Percentiles rank a stretch among this genome's conserved stretches.
phyloP scores from a whole-genome alignment of 768 basidiomycete species.

The Chalciporus piperatus region DNA sequence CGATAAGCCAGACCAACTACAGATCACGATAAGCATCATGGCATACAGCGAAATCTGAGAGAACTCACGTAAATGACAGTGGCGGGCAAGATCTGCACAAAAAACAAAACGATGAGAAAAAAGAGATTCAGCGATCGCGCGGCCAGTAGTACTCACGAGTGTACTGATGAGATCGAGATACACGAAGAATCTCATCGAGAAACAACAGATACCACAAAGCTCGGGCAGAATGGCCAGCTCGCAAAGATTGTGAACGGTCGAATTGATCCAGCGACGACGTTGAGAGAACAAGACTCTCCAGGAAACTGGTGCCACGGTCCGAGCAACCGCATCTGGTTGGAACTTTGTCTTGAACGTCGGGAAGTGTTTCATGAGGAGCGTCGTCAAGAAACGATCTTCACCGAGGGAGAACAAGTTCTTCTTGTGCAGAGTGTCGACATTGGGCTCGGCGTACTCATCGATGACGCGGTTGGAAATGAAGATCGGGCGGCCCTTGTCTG shows the following conservation, averaged over 20 bases:
- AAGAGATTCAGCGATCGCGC: not conserved
- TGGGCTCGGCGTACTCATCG: slow-evolving; percentile 63
- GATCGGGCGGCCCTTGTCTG: slow-evolving; percentile 69
- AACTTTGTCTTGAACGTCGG: slow-evolving; percentile 70
- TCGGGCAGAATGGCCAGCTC: slow-evolving; percentile 62
- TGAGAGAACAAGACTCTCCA: slow-evolving; percentile 63
- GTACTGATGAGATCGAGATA: slow-evolving; percentile 66
- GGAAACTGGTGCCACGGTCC: slow-evolving; percentile 62
- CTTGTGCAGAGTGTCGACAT: slow-evolving; percentile 69
- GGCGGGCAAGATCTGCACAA: slow-evolving; percentile 55
- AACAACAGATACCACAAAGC: slow-evolving; percentile 66
- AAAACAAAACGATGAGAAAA: slow-evolving; percentile 4
- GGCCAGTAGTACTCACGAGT: slow-evolving; percentile 36
- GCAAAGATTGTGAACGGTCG: slow-evolving; percentile 66
- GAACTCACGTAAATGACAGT: slow-evolving; percentile 58
- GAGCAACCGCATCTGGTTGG: slow-evolving; percentile 58
- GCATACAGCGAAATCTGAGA: not conserved
- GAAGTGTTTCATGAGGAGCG: slow-evolving; percentile 68
- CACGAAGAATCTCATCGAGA: slow-evolving; percentile 74
- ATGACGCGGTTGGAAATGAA: slow-evolving; percentile 72
- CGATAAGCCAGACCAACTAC: slow-evolving; percentile 59
- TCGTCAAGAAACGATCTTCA: slow-evolving; percentile 71
- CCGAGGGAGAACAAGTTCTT: slow-evolving; percentile 69
- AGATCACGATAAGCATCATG: slow-evolving; percentile 11
- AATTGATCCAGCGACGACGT: slow-evolving; percentile 73